phyloP scores from a whole-genome alignment of 2,329 filamentous ascomycete genomes.

The Aspergillus caelatus region DNA sequence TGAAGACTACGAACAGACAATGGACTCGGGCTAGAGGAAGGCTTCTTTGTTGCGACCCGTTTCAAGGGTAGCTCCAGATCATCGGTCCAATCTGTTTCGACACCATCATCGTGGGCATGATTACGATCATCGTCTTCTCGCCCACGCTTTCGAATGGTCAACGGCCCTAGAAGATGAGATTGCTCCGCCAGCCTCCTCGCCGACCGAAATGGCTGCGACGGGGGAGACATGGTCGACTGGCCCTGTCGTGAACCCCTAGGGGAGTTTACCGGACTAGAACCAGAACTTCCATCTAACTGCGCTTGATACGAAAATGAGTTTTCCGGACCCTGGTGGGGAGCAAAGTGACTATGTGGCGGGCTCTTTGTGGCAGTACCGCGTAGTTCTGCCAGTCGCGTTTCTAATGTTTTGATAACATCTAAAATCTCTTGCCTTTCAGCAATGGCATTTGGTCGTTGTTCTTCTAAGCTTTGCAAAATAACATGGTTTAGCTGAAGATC shows the following conservation, averaged over 20 bases:
- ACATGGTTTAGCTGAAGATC: conserved; percentile 36
- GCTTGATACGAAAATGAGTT: neutral
- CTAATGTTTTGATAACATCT: conserved; percentile 26
- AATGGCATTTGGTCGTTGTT: conserved; percentile 27
- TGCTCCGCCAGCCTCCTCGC: neutral
- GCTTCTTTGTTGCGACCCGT: conserved; percentile 9
- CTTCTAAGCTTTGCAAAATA: conserved; percentile 34
- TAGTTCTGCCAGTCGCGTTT: conserved; percentile 28
- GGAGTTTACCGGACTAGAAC: neutral
- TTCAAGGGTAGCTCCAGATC: conserved; percentile 15
- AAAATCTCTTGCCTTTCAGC: conserved; percentile 31
- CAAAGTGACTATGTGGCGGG: conserved; percentile 6
- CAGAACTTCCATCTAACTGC: conserved; percentile 22
- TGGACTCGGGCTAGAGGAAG: conserved; percentile 2
- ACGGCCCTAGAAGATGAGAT: conserved; percentile 7
- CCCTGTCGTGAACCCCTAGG: conserved; percentile 5
- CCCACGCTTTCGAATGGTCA: conserved; percentile 20
- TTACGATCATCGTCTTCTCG: neutral
- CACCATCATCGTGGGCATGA: neutral
- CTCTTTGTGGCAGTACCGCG: conserved; percentile 16
- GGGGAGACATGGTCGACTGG: conserved; percentile 12
- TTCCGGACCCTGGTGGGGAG: neutral
- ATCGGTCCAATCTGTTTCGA: conserved; percentile 14
- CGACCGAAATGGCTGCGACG: conserved; percentile 2
- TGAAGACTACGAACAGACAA: neutral